Conservation (phyloP, 129 eudicot species). For the Chrysanthemum lavandulifolium region DNA sequence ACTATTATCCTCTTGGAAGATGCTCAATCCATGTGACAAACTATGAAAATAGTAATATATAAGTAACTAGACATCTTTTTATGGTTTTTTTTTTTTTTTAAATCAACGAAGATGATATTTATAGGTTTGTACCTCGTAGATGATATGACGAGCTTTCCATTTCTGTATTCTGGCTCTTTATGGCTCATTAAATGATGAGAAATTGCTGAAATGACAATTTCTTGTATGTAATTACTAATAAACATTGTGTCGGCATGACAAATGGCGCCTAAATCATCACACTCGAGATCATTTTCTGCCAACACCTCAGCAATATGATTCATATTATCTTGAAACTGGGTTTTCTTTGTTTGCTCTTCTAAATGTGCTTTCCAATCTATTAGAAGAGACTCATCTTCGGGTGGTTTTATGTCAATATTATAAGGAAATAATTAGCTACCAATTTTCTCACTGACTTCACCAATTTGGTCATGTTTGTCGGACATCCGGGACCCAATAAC, state of each 20-base stretch:
- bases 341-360: conserved; percentile 76
- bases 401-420: conserved; percentile 76
- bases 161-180: conserved; percentile 78
- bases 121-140: conserved; percentile 57
- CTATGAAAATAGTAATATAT: conserved; percentile 35
- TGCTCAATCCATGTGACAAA: conserved; percentile 88
- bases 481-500: conserved; percentile 74
- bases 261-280: conserved; percentile 83
- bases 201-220: conserved; percentile 89
- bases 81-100: not conserved
- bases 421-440: conserved; percentile 66
- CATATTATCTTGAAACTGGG: conserved; percentile 78
- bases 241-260: conserved; percentile 78
- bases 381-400: conserved; percentile 80
- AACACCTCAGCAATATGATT: conserved; percentile 91
- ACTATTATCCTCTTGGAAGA: conserved; percentile 74
- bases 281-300: conserved; percentile 87
- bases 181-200: conserved; percentile 78
- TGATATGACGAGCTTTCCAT: conserved; percentile 90
- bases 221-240: conserved; percentile 72
- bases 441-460: conserved; percentile 55
- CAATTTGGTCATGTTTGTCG: conserved; percentile 43
- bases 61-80: conserved; percentile 7
- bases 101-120: not conserved
- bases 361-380: conserved; percentile 74